Percentiles rank a stretch among this genome's conserved stretches.
Evolutionary conservation across 257 asterid species (phyloP).

Genomic region (Thymus quinquecostatus): DNA sequence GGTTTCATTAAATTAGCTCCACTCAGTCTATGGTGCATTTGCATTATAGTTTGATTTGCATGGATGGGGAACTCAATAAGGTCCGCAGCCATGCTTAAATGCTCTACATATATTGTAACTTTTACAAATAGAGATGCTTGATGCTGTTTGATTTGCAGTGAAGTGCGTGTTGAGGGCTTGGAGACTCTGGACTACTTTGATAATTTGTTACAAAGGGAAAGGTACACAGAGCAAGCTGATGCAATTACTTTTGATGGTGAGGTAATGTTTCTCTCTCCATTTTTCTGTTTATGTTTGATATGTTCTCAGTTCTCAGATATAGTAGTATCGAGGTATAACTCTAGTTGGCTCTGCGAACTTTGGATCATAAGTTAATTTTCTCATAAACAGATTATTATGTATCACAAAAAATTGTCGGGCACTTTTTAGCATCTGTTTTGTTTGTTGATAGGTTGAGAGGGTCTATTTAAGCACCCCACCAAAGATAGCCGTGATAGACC

Average conservation of each 20-base stretch:
- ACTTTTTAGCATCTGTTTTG: constrained; percentile 23
- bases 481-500: constrained; percentile 85
- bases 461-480: constrained; percentile 78
- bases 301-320: constrained; percentile 13
- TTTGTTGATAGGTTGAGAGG: constrained; percentile 63
- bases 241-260: constrained; percentile 87
- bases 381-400: constrained; percentile 4
- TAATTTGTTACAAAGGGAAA: constrained; percentile 61
- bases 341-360: constrained; percentile 22
- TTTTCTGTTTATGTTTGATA: constrained; percentile 4
- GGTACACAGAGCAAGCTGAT: constrained; percentile 88
- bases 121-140: constrained; percentile 44
- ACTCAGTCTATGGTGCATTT: not conserved
- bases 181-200: constrained; percentile 86
- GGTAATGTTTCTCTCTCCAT: constrained; percentile 48
- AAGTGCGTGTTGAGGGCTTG: constrained; percentile 91
- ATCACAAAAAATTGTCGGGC: not conserved
- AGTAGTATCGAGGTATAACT: not conserved
- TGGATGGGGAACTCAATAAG: constrained; percentile 22
- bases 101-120: constrained; percentile 35
- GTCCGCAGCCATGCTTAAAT: constrained; percentile 26
- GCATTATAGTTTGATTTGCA: not conserved
- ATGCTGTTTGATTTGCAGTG: constrained; percentile 67
- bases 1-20: constrained; percentile 15
- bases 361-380: not conserved